A percentile compares a stretch with the other conserved stretches of the same genome.
Evolutionary conservation across 2,329 filamentous ascomycete species (phyloP).

Genomic region (Penicillium sp.): DNA sequence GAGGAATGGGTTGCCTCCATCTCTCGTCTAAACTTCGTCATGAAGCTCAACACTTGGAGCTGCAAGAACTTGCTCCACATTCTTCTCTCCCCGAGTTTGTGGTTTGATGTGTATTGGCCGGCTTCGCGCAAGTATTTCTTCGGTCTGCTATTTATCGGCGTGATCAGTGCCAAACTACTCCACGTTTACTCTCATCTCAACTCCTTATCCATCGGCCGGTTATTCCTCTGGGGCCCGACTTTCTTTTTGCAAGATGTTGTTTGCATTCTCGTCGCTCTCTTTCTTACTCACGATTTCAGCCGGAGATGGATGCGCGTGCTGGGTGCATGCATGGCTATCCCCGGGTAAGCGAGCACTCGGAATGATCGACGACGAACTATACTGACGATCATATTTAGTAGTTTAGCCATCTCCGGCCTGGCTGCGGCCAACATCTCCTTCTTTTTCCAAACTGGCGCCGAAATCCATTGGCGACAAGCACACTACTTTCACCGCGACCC

Average conservation of each 20-base stretch:
- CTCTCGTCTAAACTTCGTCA: not conserved
- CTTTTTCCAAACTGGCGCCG: conserved; percentile 22
- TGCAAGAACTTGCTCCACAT: conserved; percentile 6
- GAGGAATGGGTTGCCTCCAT: not conserved
- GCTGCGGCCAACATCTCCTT: conserved; percentile 26
- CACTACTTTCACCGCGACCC: conserved; percentile 22
- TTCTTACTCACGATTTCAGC: conserved; percentile 11
- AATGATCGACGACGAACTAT: not conserved
- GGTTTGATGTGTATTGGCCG: conserved; percentile 19
- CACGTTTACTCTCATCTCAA: conserved; percentile 25
- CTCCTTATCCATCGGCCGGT: conserved; percentile 16
- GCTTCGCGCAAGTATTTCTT: conserved; percentile 22
- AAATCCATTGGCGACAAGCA: conserved; percentile 28
- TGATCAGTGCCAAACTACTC: conserved; percentile 22
- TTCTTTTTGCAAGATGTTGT: conserved; percentile 24
- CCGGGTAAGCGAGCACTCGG: conserved; percentile 6
- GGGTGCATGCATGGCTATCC: conserved; percentile 7
- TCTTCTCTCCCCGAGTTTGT: conserved; percentile 11
- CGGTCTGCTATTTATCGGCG: conserved; percentile 20
- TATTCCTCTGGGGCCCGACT: conserved; percentile 23
- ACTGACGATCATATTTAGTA: not conserved
- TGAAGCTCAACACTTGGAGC: conserved; percentile 7
- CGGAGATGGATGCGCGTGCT: conserved; percentile 12
- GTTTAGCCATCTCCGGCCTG: conserved; percentile 20
- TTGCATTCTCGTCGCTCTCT: conserved; percentile 13